Evolutionary conservation across 2,329 filamentous ascomycete genomes (phyloP), one percentile per base, ranked within the genome.

Genomic region (Zasmidium citrigriseum): DNA sequence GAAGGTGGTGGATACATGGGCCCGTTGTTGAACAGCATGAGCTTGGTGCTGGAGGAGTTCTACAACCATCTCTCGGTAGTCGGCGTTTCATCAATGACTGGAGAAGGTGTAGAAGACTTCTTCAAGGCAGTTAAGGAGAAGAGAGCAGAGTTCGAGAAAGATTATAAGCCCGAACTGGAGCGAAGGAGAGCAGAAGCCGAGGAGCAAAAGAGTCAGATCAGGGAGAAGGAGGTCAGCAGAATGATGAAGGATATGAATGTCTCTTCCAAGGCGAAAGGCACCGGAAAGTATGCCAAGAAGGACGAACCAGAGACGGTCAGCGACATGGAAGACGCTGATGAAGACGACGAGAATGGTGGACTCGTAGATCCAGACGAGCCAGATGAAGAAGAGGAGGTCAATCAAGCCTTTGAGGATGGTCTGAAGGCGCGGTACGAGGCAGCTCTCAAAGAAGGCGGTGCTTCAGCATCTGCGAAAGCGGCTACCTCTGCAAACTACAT

Each of bases 21-120:
- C 55, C 96, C 90, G 65, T 78, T 98, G 55, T 82, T 99, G 53
- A 98, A 97, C 81, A 96, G 91, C 70, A 99, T 99, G 95, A 96
- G 91, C 71, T 80, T 98, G 61, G 91, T 99, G 83, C 81, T 99
- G 29, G 95, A 99, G 70, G 95, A 99, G 73, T 99, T 99, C 72
- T 99, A 99, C 76, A 88, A 91, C 41, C 92, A 98, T 71, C 80
- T 99, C 29, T 96, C 86, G 70, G 90, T 99, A 9, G 93, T 99
- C 0, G 92, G 89, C 0, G 96, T 99, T 12, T 96, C 91, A 66
- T 90, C 92, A 7, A 93, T 96, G 85, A 91, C 93, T 0, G 95
- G 95, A 21, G 88, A 90, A 0, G 96, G 95, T 2, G 86, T 99
- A 27, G 89, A 96, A 58, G 91, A 96, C 22, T 99, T 99, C 76